Evolutionary conservation across 192 early-diverging fungal genomes (phyloP), one percentile per base, ranked within the genome.

Genomic region (Coemansia sp.): DNA sequence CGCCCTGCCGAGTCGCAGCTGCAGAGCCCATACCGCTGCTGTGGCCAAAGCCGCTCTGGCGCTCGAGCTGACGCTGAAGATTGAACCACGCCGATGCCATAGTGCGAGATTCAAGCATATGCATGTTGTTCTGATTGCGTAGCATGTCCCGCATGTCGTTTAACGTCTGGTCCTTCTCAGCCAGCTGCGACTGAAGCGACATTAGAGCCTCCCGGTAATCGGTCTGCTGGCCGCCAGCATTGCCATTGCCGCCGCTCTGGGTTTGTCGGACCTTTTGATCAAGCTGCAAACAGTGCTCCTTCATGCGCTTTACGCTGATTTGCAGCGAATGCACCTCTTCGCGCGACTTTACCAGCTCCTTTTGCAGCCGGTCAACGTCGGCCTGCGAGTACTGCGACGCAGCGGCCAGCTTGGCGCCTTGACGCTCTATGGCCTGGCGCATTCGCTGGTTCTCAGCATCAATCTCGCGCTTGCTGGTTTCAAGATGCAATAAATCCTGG

Each of bases 31-130:
- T 61, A 38, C 62, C 69, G 34, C 72, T 72, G 70, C 66, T 58
- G 52, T 66, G 67, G 51, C 71, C 62, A 68, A 80, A 81, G 38
- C 74, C 84, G 80, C 69, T 75, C 74, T 74, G 72, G 66, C 71
- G 50, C 80, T 82, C 60, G 63, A 78, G 51, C 70, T 82, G 55
- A 78, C 82, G 60, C 82, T 83, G 59, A 28, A 82, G 65, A 48
- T 91, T 87, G 44, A 69, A 78, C 75, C 75, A 97, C 7, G 95
- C 93, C 12, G 90, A 91, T 36, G 88, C 82, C 64, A 97, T 91
- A 47, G 94, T 75, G 54, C 82, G 83, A 62, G 92, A 89, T 68
- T 97, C 95, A 28, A 90, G 85, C 49, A 68, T 40, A 38, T 80
- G 72, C 14, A 66, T 64, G 56, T 67, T 67, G 79, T 81, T 59